Evolutionary conservation across 768 basidiomycete genomes (phyloP), one percentile per base, ranked within the genome.

Genomic region (Mycena epipterygia): DNA sequence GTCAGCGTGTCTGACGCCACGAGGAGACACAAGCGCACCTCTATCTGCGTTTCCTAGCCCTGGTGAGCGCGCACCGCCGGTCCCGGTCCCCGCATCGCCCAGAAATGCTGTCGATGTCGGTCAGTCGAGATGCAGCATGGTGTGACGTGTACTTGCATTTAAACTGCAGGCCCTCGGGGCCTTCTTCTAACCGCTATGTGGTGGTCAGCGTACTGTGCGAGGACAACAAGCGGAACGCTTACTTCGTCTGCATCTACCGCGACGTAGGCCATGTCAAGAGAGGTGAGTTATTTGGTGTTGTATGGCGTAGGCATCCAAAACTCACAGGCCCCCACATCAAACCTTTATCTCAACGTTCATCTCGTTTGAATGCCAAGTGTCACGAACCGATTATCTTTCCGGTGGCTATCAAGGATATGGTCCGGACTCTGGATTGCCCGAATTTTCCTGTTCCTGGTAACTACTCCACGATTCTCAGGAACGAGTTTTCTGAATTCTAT

Each of bases 221-320:
- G 37, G n/a, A 53, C 13, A 51, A 51, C 9, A 9, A 17, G 27
- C 23, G 17, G 51, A n/a, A 29, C 11, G 79, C 87, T 76, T 75
- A 91, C 91, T 58, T 93, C 92, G 78, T 93, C 92, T 32, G 88
- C 84, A 69, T 92, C 91, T 67, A 93, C 89, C 62, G 90, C 84
- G 55, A 93, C 89, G 76, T 93, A 93, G 61, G 91, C 90, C 92
- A 93, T 92, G 70, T n/a, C n/a, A n/a, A n/a, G n/a, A n/a, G n/a
- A n/a, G n/a, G n/a, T n/a, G n/a, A n/a, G n/a, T n/a, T n/a, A n/a
- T n/a, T n/a, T n/a, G n/a, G n/a, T n/a, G n/a, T n/a, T n/a, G n/a
- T n/a, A n/a, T n/a, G n/a, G n/a, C n/a, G n/a, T n/a, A n/a, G n/a
- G n/a, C n/a, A n/a, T n/a, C n/a, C n/a, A n/a, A n/a, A n/a, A n/a